A percentile compares a stretch with the other conserved stretches of the same genome.
Conservation (phyloP, 257 asterid genomes). For the Echites panduratus region DNA sequence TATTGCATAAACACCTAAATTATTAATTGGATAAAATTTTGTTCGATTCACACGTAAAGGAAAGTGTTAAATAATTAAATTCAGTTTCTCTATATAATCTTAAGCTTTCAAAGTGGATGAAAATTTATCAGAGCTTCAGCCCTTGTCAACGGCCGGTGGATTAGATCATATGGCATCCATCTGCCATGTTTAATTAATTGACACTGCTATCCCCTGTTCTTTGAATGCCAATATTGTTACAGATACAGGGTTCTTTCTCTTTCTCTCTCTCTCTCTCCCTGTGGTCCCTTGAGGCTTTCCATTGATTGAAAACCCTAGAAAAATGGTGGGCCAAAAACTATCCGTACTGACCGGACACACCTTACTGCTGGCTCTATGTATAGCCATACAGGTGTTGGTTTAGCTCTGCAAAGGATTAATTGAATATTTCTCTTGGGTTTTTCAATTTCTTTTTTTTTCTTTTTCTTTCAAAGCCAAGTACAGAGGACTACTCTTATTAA, state of each 20-base stretch:
- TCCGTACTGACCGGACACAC: conserved; percentile 34
- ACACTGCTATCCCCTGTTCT: conserved; percentile 17
- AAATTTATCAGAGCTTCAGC: too few relatives aligned
- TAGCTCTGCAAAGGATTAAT: not conserved
- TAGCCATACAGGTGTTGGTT: not conserved
- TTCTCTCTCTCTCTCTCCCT: not conserved
- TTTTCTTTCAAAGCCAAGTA: too few relatives aligned
- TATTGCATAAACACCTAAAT: too few relatives aligned
- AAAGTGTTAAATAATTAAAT: too few relatives aligned
- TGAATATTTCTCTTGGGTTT: not conserved
- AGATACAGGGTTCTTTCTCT: not conserved
- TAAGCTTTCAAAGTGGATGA: too few relatives aligned
- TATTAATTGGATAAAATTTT: too few relatives aligned
- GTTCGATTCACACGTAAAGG: too few relatives aligned
- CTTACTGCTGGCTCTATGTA: not conserved
- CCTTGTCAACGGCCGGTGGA: not conserved
- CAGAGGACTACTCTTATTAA: not conserved
- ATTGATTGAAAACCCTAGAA: not conserved
- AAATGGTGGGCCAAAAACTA: conserved; percentile 24
- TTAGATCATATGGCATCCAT: conserved; percentile 1
- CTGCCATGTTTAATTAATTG: not conserved
- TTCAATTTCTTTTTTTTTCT: not conserved
- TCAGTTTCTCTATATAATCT: too few relatives aligned
- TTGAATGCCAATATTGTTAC: not conserved
- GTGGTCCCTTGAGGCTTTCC: conserved; percentile 17